Evolutionary conservation across 768 basidiomycete genomes (phyloP).

Genomic region (Crepidotus variabilis): DNA sequence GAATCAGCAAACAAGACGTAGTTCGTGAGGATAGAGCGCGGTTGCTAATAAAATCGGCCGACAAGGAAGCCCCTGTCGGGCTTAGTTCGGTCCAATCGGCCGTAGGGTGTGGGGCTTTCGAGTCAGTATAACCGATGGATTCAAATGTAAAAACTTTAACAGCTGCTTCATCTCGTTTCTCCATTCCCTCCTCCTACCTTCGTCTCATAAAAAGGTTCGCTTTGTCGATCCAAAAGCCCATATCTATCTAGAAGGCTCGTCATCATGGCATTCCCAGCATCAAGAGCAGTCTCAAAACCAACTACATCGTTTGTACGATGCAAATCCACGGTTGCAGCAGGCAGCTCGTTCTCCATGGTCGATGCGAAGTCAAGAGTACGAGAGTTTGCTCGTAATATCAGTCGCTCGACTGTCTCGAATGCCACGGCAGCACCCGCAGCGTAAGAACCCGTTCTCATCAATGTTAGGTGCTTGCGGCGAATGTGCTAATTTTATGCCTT

Average conservation of each 20-base stretch:
- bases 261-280: conserved; percentile 24
- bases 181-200: not conserved
- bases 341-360: conserved; percentile 43
- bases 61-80: not conserved
- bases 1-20: not conserved
- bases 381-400: conserved; percentile 74
- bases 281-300: conserved; percentile 20
- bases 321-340: conserved; percentile 20
- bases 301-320: conserved; percentile 19
- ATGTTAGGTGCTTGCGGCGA: not conserved
- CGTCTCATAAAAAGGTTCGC: not conserved
- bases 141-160: not conserved
- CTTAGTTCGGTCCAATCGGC: not conserved
- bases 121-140: not conserved
- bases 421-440: conserved; percentile 60
- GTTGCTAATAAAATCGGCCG: not conserved
- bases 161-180: not conserved
- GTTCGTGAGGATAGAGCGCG: not conserved
- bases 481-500: conserved; percentile 1
- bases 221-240: not conserved
- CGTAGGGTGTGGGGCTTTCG: not conserved
- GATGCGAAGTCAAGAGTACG: conserved; percentile 81
- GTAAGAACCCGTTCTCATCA: conserved; percentile 37
- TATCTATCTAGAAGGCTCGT: conserved; percentile 5
- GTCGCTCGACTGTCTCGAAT: conserved; percentile 56